Conservation (phyloP, 2,329 filamentous ascomycete genomes). For the Furcasterigmium sp. region DNA sequence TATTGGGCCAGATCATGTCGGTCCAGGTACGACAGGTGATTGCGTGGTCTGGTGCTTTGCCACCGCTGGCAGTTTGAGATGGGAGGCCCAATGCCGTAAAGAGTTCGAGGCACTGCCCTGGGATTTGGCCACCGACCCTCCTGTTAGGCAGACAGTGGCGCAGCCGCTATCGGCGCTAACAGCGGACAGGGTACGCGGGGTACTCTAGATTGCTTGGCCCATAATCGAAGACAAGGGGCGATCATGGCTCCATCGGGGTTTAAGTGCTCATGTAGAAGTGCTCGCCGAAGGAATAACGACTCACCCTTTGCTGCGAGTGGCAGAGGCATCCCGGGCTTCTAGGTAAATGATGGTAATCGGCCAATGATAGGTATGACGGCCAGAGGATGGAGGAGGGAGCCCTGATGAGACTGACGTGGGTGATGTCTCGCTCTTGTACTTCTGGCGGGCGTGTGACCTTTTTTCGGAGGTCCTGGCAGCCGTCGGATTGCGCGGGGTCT, state of each 20-base stretch:
- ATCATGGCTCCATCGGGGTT: no score
- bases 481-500: neutral
- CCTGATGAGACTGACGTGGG: neutral
- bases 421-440: constrained; percentile 1
- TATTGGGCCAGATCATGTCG: no score
- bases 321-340: constrained; percentile 9
- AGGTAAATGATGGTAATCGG: neutral
- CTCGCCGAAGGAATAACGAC: neutral
- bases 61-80: neutral
- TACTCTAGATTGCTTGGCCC: no score
- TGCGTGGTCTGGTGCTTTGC: constrained; percentile 1
- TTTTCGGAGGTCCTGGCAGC: neutral
- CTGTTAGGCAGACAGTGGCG: neutral
- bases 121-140: neutral
- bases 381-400: neutral
- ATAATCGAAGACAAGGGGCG: no score
- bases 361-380: neutral
- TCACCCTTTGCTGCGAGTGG: constrained; percentile 11
- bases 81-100: no score
- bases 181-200: neutral
- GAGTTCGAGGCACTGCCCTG: no score
- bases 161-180: neutral
- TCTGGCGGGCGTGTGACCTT: neutral
- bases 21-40: neutral
- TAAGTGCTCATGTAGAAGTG: no score